Evolutionary conservation across 2,329 filamentous ascomycete species (phyloP).

Genomic region (Kalmusia sp.): DNA sequence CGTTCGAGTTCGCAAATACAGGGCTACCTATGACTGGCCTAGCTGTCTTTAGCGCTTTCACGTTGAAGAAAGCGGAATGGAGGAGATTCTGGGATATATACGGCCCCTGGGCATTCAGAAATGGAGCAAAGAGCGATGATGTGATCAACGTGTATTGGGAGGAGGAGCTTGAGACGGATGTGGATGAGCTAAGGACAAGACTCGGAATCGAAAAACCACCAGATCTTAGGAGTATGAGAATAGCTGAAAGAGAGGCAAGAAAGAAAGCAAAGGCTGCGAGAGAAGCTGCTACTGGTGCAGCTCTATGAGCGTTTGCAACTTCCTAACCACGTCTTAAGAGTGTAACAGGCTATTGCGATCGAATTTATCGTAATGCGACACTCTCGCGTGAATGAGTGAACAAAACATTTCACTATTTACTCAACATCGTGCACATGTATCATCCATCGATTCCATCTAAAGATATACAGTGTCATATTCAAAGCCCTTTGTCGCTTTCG

Average conservation of each 20-base stretch:
- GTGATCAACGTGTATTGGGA: conserved; percentile 99
- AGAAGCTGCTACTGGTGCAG: conserved; percentile 27
- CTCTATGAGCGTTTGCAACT: background rate
- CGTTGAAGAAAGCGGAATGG: conserved; percentile 69
- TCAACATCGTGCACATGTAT: too few relatives aligned
- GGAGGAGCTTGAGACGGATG: conserved; percentile 85
- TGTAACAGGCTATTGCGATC: too few relatives aligned
- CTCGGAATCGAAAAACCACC: conserved; percentile 88
- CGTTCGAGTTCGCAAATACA: conserved; percentile 96
- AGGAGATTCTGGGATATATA: conserved; percentile 76
- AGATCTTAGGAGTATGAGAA: conserved; percentile 80
- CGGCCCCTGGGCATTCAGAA: conserved; percentile 87
- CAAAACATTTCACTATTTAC: too few relatives aligned
- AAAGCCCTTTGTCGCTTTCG: too few relatives aligned
- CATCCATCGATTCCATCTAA: too few relatives aligned
- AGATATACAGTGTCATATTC: too few relatives aligned
- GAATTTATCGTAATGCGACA: too few relatives aligned
- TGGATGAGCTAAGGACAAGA: conserved; percentile 74
- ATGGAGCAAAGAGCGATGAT: conserved; percentile 77
- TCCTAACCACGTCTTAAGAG: too few relatives aligned
- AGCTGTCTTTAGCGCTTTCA: conserved; percentile 74
- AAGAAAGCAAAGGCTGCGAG: conserved; percentile 66
- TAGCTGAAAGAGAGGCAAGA: conserved; percentile 71
- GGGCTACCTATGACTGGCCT: conserved; percentile 93
- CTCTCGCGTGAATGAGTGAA: too few relatives aligned